phyloP scores from a whole-genome alignment of 331 rosid species.

The Malus hybrid region DNA sequence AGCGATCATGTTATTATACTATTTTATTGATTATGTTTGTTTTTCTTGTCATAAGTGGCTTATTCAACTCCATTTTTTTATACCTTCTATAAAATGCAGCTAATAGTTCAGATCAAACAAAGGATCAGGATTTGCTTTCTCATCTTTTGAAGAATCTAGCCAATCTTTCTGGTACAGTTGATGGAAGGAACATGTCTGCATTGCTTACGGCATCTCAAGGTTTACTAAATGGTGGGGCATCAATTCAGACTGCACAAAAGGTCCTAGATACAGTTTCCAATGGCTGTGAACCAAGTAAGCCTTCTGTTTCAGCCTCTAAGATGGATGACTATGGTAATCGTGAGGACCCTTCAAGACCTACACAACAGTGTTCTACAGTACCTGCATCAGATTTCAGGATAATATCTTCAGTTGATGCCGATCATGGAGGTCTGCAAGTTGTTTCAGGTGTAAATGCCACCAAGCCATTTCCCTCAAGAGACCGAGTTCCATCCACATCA shows the following conservation, averaged over 20 bases:
- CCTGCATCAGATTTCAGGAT: constrained; percentile 31
- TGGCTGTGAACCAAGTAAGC: constrained; percentile 5
- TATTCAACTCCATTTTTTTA: constrained; percentile 20
- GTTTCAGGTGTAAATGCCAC: constrained; percentile 21
- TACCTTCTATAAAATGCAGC: constrained; percentile 47
- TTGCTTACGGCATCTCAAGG: constrained; percentile 45
- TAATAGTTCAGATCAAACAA: constrained; percentile 45
- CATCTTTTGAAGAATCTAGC: constrained; percentile 62
- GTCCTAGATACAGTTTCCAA: constrained; percentile 32
- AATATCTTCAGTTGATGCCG: constrained; percentile 27
- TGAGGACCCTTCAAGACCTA: constrained; percentile 28
- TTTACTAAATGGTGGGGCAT: constrained; percentile 37
- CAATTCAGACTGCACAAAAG: constrained; percentile 28
- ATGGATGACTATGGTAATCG: not conserved
- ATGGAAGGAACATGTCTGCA: constrained; percentile 44
- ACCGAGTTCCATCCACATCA: constrained; percentile 20
- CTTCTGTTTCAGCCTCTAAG: not conserved
- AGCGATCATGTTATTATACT: not conserved
- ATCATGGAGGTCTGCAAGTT: constrained; percentile 26
- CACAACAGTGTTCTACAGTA: constrained; percentile 16
- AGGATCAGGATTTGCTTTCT: constrained; percentile 62
- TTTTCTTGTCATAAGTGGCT: not conserved
- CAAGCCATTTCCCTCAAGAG: constrained; percentile 32
- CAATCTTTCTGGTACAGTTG: constrained; percentile 36
- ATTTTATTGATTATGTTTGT: constrained; percentile 2